Percentiles rank a stretch among this genome's conserved stretches.
Evolutionary conservation across 23 red algal genomes (phyloP).

Genomic region (Chondrus crispus): DNA sequence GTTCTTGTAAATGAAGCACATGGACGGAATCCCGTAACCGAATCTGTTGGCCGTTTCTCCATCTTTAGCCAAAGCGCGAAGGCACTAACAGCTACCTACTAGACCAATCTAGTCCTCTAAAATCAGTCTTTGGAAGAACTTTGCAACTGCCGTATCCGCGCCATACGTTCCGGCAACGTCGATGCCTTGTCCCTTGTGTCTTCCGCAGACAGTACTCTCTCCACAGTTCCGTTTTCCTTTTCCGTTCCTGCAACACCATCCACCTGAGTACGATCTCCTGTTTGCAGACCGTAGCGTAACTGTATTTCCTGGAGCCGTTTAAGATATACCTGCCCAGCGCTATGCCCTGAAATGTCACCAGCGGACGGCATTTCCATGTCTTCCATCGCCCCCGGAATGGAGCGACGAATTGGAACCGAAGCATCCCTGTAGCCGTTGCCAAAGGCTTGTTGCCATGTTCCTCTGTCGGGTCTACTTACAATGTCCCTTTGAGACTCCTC

Average conservation of each 20-base stretch:
- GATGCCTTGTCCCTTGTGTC: constrained; percentile 47
- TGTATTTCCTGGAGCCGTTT: constrained; percentile 64
- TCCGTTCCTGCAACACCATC: not conserved
- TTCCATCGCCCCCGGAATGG: not conserved
- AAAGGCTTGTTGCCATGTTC: not conserved
- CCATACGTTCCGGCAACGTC: constrained; percentile 64
- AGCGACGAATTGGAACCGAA: not conserved
- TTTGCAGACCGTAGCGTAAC: constrained; percentile 48
- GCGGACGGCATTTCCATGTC: not conserved
- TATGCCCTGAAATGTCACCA: not conserved
- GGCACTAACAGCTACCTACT: no score
- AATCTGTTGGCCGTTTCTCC: no score
- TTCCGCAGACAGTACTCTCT: constrained; percentile 21
- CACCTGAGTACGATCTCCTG: not conserved
- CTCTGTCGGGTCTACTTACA: not conserved
- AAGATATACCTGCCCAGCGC: constrained; percentile 55
- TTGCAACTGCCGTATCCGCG: constrained; percentile 56
- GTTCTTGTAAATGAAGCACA: no score
- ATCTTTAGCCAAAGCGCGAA: no score
- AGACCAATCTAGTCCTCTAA: no score
- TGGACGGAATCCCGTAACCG: no score
- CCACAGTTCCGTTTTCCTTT: constrained; percentile 56
- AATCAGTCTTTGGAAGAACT: constrained; percentile 24
- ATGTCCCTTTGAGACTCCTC: not conserved
- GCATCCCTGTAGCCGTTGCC: not conserved